Base-by-base conservation (phyloP, 1,284 basidiomycete genomes). In the Coniferiporia sulphurascens region DNA sequence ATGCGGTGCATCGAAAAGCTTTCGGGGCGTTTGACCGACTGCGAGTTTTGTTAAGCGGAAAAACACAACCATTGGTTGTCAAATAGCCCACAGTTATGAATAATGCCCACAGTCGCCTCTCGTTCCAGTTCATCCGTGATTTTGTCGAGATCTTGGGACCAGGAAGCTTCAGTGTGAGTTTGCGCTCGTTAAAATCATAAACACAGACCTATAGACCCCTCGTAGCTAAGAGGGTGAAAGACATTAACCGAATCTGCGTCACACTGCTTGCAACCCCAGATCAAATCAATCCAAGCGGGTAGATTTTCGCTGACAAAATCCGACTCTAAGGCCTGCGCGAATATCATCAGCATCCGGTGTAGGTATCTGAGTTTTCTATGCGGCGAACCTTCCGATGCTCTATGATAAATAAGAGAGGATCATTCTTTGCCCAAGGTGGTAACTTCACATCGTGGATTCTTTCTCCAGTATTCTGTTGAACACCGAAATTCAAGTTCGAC, bases 211-310 rank as follows among this genome's bases (percentile, higher is more conserved):
- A 98, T 91, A 0, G 91, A 87, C 2, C 94, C 93, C 66, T 96
- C 93, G 69, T 98, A 98, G 36, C 93, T 96, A 46, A 98, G 75
- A 0, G 95, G 95, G 72, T 98, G 95, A 75, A 94, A 98, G 13
- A 90, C 91, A 67, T 98, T 98, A 63, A 88, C 75, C 0, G 88
- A 83, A 10, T 83, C 83, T 0, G 84, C 76, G 68, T 94, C 90
- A n/a, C 84, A 83, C 77, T 95, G 93, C 65, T 93, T 93, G 73
- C 74, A 84, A 12, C 92, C 93, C 89, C 90, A 90, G 54, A 93
- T 91, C 22, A 98, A 80, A 70, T 98, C 95, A 65, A 98, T 97
- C 95, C 95, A 98, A 4, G 81, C 80, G 0, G 92, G 87, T 4
- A 98, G 78, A 63, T 91, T 81, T 62, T 90, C 83, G 72, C 93